A percentile compares a stretch with the other conserved stretches of the same genome.
Evolutionary conservation across 2,329 filamentous ascomycete species (phyloP).

Genomic region (Monosporascus sp.): DNA sequence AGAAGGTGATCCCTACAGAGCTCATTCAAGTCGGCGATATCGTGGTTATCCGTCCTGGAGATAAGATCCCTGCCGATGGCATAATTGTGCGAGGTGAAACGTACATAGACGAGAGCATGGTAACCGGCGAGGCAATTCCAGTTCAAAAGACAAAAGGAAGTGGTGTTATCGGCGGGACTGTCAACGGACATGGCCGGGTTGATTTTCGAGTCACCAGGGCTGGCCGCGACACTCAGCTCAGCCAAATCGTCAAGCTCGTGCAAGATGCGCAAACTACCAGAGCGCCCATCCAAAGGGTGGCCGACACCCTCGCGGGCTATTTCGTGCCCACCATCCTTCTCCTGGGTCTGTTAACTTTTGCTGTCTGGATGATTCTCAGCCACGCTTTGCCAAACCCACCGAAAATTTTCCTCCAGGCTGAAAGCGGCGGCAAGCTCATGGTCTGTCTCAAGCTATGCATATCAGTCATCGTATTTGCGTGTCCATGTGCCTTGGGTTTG

Average conservation of each 20-base stretch:
- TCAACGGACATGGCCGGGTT: conserved; percentile 86
- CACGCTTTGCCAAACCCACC: conserved; percentile 82
- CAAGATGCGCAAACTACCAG: conserved; percentile 94
- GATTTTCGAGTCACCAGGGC: conserved; percentile 91
- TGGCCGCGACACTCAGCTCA: conserved; percentile 91
- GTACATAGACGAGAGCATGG: conserved; percentile 96
- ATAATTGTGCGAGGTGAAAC: conserved; percentile 82
- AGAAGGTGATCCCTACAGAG: conserved; percentile 86
- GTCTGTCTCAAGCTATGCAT: conserved; percentile 97
- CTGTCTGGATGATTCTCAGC: conserved; percentile 91
- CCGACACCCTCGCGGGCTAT: conserved; percentile 85
- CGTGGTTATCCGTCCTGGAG: conserved; percentile 86
- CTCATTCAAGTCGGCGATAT: conserved; percentile 91
- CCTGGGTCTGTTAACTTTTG: conserved; percentile 79
- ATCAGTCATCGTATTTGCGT: conserved; percentile 96
- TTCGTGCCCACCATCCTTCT: conserved; percentile 87
- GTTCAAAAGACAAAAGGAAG: conserved; percentile 82
- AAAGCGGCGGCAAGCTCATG: conserved; percentile 88
- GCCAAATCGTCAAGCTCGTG: conserved; percentile 96
- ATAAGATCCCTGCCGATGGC: conserved; percentile 95
- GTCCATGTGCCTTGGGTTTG: conserved; percentile 91
- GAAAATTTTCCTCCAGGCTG: conserved; percentile 73
- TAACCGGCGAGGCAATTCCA: conserved; percentile 94
- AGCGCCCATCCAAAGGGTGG: conserved; percentile 89
- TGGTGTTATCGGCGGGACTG: conserved; percentile 83